These are phyloP conservation scores for Akanthomyces muscarius DNA, from an alignment of 2,329 filamentous ascomycete species.

Conservation along the genomic window DNA sequence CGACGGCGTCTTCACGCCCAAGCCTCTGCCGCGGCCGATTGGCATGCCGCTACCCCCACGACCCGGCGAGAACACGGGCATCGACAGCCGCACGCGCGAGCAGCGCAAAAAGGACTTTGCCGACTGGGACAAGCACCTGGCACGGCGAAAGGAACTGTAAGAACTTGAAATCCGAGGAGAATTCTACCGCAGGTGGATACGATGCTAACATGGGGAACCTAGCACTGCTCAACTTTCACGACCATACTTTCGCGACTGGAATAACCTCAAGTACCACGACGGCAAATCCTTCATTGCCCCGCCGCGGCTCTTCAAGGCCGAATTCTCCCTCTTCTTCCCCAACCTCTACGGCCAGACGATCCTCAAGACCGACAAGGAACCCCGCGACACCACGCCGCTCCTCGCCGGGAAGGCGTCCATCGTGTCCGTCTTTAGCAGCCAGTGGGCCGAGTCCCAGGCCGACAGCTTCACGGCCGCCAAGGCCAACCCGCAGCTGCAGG, in stretches of 20 bases:
- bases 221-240: conserved; percentile 73
- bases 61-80: conserved; percentile 75
- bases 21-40: conserved; percentile 67
- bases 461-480: conserved; percentile 63
- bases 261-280: conserved; percentile 73
- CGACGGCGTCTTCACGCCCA: conserved; percentile 52
- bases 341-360: conserved; percentile 83
- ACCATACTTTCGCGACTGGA: conserved; percentile 96
- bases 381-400: conserved; percentile 68
- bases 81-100: conserved; percentile 62
- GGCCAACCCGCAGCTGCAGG: conserved; percentile 66
- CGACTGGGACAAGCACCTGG: conserved; percentile 79
- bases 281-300: conserved; percentile 92
- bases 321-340: conserved; percentile 85
- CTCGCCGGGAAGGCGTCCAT: conserved; percentile 72
- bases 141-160: conserved; percentile 71
- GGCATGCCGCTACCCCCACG: conserved; percentile 72
- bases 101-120: conserved; percentile 77
- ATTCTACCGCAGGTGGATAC: too few relatives aligned
- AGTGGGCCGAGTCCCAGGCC: conserved; percentile 82
- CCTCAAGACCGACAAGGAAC: conserved; percentile 45
- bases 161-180: conserved; percentile 19
- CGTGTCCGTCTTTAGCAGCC: conserved; percentile 74
- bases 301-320: conserved; percentile 74
- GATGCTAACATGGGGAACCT: background rate